phyloP scores from a whole-genome alignment of 345 rosid species.

The Garcia nutans region DNA sequence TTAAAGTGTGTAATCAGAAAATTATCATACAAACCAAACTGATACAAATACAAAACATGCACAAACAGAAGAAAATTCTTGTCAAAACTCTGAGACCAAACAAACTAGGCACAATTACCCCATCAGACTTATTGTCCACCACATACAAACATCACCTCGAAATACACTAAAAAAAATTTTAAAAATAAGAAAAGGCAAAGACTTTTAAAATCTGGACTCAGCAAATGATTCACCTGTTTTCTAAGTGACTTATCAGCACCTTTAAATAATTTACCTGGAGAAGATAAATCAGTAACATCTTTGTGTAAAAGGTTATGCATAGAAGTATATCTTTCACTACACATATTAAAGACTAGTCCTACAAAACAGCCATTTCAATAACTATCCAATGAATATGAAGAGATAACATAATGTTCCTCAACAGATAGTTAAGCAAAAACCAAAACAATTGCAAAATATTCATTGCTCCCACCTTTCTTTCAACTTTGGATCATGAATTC shows the following conservation, averaged over 20 bases:
- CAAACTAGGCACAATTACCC: neutral
- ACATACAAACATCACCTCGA: neutral
- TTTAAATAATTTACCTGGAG: constrained; percentile 23
- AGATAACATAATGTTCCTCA: neutral
- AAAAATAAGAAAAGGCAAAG: neutral
- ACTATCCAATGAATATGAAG: neutral
- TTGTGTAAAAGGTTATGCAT: constrained; percentile 19
- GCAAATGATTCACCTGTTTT: constrained; percentile 8
- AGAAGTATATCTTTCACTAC: constrained; percentile 22
- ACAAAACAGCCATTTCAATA: neutral
- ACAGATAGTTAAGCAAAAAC: neutral
- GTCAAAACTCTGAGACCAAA: neutral
- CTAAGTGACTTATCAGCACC: constrained; percentile 16
- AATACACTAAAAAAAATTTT: neutral
- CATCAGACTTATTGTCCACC: neutral
- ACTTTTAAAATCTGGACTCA: neutral
- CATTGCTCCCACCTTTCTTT: constrained; percentile 67
- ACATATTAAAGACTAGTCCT: constrained; percentile 16
- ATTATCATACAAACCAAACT: neutral
- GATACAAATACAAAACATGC: neutral
- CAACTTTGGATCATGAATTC: constrained; percentile 89
- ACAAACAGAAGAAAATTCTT: neutral
- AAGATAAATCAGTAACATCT: constrained; percentile 27
- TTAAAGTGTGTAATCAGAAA: neutral
- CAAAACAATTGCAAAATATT: neutral